Base-by-base conservation (phyloP, 257 asterid genomes). In the Ehretia macrophylla region DNA sequence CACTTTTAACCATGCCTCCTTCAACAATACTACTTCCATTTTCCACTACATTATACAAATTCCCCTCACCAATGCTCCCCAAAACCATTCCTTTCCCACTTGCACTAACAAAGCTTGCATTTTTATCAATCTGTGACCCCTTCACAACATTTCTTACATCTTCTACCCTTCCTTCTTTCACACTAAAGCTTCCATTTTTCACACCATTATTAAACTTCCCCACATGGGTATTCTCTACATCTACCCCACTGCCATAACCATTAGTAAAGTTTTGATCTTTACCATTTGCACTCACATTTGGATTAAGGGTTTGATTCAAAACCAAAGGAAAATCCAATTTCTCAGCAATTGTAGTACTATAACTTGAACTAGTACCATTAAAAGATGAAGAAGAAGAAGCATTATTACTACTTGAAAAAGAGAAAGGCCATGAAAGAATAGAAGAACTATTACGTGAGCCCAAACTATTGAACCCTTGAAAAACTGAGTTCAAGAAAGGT, bases 401-500 rank as follows among this genome's bases (percentile, higher is more conserved):
- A 45, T 66, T 22, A 51, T 5, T 13, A 64, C 58, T 47, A 49
- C 76, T 51, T 39, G 80, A 55, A 8, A 58, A 62, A 10, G 66
- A 46, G 42, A 76, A 75, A 1, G 80, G 80, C 90, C 95, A 79
- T 32, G 77, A 68, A 14, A 64, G 45, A 27, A 60, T 37, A 17
- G 82, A 51, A 60, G 19, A 60, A 44, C 68, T 68, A 51, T 67
- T 55, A n/a, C 32, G 54, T 14, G 81, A 72, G 56, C 79, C 75
- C 51, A 75, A 63, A 55, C 51, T 52, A 48, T 45, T 75, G 27
- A 76, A 69, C 52, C 83, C 80, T 69, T 70, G 71, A 64, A 83
- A 68, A 17, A 85, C 71, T 0, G 95, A 85, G 67, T 55, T 74
- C 14, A 76, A 66, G 40, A 69, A 70, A 14, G 96, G 83, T 49